phyloP scores from a whole-genome alignment of 2,329 filamentous ascomycete species.

The Fusarium albosuccineum region DNA sequence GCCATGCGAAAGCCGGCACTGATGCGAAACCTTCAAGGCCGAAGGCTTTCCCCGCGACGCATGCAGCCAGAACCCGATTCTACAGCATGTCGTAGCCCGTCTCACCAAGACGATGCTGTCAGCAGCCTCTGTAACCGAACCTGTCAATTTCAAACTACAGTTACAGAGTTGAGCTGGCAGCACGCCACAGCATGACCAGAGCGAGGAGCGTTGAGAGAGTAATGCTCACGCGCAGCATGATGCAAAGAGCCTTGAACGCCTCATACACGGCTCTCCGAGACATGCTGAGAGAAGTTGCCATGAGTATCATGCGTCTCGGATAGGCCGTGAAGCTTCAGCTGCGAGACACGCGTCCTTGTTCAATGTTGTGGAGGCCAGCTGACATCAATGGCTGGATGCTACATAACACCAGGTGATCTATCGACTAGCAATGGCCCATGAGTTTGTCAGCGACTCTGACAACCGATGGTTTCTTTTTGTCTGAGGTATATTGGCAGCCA shows the following conservation, averaged over 20 bases:
- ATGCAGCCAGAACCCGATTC: slow-evolving; percentile 1
- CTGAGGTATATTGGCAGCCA: slow-evolving; percentile 1
- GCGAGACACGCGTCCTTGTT: background rate
- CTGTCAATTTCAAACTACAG: background rate
- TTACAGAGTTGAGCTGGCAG: slow-evolving; percentile 3
- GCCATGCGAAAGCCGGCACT: background rate
- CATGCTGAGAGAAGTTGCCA: slow-evolving; percentile 5
- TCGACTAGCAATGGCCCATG: background rate
- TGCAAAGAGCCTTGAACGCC: slow-evolving; percentile 23
- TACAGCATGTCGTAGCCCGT: slow-evolving; percentile 1
- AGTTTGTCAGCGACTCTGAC: background rate
- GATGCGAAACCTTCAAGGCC: background rate
- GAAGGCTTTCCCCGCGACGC: slow-evolving; percentile 4
- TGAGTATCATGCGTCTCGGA: slow-evolving; percentile 17
- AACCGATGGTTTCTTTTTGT: background rate
- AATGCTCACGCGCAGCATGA: slow-evolving; percentile 1
- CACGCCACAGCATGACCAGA: slow-evolving; percentile 5
- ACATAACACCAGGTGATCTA: background rate
- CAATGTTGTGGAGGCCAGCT: slow-evolving; percentile 18
- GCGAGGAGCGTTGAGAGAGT: background rate
- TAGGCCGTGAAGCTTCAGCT: slow-evolving; percentile 28
- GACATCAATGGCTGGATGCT: slow-evolving; percentile 1
- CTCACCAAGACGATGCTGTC: background rate
- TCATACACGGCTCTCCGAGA: slow-evolving; percentile 21
- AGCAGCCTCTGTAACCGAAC: background rate